Base-by-base conservation (phyloP, 352 stramenopile genomes). In the Aphanomyces cochlioides region DNA sequence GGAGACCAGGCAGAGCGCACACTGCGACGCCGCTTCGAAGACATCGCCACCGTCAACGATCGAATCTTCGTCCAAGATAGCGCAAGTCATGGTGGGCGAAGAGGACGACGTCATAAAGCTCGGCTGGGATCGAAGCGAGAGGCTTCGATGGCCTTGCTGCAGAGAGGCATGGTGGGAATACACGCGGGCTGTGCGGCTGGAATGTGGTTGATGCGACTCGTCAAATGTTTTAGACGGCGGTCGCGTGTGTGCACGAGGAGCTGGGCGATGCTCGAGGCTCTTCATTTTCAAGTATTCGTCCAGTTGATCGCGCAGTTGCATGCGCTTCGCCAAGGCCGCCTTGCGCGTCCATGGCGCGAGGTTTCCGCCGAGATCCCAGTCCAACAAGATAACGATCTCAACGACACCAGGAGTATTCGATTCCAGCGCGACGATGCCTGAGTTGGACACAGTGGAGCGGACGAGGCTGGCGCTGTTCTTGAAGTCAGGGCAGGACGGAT, bases 401-500 rank as follows among this genome's bases (percentile, higher is more conserved):
- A 65, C 39, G 8, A 65, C 57, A 40, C 57, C 57, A 7, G 57
- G 57, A 17, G 39, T 37, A 40, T 28, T 40, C 17, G 37, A 50
- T 28, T 65, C 57, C 37, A 65, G 8, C 5, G 8, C 57, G 13
- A 65, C 57, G 38, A 37, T 50, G 57, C 57, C 57, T n/a, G 57
- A 65, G 5, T 19, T n/a, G 57, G 10, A 17, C 28, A 41, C 57
- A 3, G 38, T 48, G 12, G 57, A 38, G 10, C 57, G 57, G 12
- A 65, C 57, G 12, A 47, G 37, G 34, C 36, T 4, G 12, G 10
- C 37, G 21, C n/a, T 8, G 36, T 8, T 17, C 36, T 58, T 58
- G 50, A 87, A 82, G 72, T 84, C 75, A 5, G 57, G 57, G 36
- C 57, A 65, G 10, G 57, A 65, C 37, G 57, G 13, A 47, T 89